Conservation (phyloP, 768 basidiomycete species). For the Tricholoma flavovirens region DNA sequence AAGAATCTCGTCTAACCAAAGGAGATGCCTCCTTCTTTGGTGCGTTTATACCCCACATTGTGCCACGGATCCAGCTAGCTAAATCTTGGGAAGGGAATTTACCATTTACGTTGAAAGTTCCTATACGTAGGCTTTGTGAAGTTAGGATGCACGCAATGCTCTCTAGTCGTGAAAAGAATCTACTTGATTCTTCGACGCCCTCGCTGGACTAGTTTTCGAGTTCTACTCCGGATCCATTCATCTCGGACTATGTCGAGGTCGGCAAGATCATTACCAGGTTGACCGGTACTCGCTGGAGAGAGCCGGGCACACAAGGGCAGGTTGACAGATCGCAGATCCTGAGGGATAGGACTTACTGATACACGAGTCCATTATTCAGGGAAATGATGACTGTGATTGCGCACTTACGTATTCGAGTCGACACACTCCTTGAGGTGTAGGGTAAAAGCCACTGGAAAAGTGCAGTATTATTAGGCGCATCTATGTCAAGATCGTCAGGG, state of each 20-base stretch:
- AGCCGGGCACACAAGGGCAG: constrained; percentile 48
- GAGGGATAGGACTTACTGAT: constrained; percentile 38
- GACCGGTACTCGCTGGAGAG: constrained; percentile 57
- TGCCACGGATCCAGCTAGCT: constrained; percentile 53
- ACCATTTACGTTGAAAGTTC: constrained; percentile 85
- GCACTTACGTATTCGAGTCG: not conserved
- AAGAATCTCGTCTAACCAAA: constrained; percentile 19
- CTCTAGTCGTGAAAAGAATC: not conserved
- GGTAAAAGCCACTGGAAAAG: constrained; percentile 43
- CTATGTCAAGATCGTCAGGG: constrained; percentile 16
- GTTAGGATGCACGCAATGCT: not conserved
- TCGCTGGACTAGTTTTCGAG: constrained; percentile 29
- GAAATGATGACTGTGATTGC: not conserved
- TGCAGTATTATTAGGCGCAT: constrained; percentile 17
- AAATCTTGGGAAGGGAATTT: constrained; percentile 69
- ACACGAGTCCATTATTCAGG: not conserved
- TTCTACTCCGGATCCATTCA: constrained; percentile 52
- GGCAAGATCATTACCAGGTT: constrained; percentile 50
- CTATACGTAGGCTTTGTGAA: constrained; percentile 43
- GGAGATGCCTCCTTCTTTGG: too few species aligned
- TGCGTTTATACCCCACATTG: not conserved
- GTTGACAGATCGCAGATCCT: constrained; percentile 49
- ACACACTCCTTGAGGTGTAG: constrained; percentile 27
- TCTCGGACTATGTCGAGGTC: constrained; percentile 59
- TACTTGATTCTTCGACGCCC: constrained; percentile 28